phyloP scores from a whole-genome alignment of 2,329 filamentous ascomycete genomes.

The Xylaria hypoxylon region DNA sequence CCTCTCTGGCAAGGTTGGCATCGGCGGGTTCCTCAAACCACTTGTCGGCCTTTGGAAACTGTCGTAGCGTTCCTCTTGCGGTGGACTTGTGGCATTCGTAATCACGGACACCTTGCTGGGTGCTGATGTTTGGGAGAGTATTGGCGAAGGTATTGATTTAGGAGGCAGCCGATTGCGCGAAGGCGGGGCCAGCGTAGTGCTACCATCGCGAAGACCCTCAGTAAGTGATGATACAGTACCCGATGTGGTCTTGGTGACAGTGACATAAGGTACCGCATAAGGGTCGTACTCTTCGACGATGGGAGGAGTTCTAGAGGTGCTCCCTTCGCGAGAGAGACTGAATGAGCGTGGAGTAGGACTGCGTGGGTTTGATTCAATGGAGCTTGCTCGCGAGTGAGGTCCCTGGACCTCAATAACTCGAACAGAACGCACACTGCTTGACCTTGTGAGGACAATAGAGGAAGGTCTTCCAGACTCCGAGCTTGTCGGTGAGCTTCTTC shows the following conservation, averaged over 20 bases:
- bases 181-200: slow-evolving; percentile 31
- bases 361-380: slow-evolving; percentile 57
- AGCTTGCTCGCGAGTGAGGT: slow-evolving; percentile 64
- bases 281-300: slow-evolving; percentile 56
- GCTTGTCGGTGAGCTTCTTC: slow-evolving; percentile 61
- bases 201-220: slow-evolving; percentile 36
- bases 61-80: slow-evolving; percentile 43
- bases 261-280: slow-evolving; percentile 21
- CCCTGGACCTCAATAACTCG: slow-evolving; percentile 68
- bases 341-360: slow-evolving; percentile 50
- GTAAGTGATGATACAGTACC: slow-evolving; percentile 30
- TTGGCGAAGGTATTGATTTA: slow-evolving; percentile 27
- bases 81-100: slow-evolving; percentile 29
- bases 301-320: slow-evolving; percentile 54
- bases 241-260: slow-evolving; percentile 38
- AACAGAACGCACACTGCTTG: slow-evolving; percentile 65
- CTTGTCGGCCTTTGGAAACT: slow-evolving; percentile 40
- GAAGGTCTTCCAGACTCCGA: slow-evolving; percentile 60
- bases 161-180: slow-evolving; percentile 42
- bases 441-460: slow-evolving; percentile 56
- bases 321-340: slow-evolving; percentile 57
- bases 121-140: slow-evolving; percentile 34
- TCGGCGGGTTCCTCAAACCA: slow-evolving; percentile 43
- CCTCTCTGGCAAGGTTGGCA: slow-evolving; percentile 50
- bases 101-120: slow-evolving; percentile 44